phyloP scores from a whole-genome alignment of 2,329 filamentous ascomycete species.

The Cryphonectria carpinicola region DNA sequence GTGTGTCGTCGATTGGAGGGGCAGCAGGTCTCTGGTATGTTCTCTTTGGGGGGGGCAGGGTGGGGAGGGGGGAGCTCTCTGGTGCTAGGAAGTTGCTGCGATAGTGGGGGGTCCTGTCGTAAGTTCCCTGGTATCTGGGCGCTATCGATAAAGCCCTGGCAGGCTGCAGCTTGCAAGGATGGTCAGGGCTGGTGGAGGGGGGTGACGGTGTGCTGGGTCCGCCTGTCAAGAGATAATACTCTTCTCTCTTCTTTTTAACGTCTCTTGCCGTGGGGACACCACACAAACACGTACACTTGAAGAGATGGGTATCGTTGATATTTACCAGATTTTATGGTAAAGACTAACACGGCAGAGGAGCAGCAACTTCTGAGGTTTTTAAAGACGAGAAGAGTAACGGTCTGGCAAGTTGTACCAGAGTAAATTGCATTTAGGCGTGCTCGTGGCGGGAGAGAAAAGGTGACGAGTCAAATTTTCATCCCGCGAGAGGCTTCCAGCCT shows the following conservation, averaged over 20 bases:
- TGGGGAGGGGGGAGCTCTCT: neutral
- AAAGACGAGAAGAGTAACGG: neutral
- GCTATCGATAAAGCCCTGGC: conserved; percentile 22
- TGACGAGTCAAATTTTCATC: neutral
- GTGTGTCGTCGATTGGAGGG: conserved; percentile 10
- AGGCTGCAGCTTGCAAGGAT: conserved; percentile 16
- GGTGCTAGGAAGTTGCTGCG: neutral
- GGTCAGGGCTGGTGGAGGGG: neutral
- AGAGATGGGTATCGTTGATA: neutral
- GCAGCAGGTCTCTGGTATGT: conserved; percentile 8
- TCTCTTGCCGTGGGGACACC: neutral
- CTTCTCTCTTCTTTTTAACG: neutral
- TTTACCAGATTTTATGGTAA: neutral
- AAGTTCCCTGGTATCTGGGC: conserved; percentile 4
- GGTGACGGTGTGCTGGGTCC: conserved; percentile 11
- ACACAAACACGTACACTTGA: neutral
- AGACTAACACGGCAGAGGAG: neutral
- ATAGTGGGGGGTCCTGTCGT: neutral
- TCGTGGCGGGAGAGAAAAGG: neutral
- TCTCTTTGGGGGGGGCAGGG: neutral
- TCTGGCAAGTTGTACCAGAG: neutral
- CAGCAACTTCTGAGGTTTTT: neutral
- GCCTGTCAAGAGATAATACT: conserved; percentile 6
- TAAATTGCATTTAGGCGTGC: neutral
- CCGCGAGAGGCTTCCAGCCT: neutral